phyloP scores from a whole-genome alignment of 192 early-diverging fungal genomes.

The Backusella tuberculispora region DNA sequence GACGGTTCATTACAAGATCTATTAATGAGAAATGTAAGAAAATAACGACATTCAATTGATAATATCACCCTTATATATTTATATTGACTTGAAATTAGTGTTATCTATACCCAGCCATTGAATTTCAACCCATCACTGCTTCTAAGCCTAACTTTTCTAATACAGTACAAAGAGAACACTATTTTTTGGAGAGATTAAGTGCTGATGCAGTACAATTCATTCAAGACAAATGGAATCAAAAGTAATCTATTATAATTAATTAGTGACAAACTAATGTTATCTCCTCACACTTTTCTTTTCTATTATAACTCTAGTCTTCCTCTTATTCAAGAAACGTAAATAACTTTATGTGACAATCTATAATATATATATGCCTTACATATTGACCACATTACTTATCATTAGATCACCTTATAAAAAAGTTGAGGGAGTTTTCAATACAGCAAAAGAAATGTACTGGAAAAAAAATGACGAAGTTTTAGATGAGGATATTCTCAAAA shows the following conservation, averaged over 20 bases:
- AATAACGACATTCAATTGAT: neutral
- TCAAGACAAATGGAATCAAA: neutral
- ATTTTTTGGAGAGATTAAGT: neutral
- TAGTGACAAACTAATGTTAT: neutral
- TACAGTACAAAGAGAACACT: neutral
- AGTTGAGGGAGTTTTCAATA: neutral
- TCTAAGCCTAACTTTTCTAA: neutral
- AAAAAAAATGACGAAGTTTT: neutral
- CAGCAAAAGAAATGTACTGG: neutral
- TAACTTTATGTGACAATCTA: neutral
- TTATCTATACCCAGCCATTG: conserved; percentile 24
- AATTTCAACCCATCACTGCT: neutral
- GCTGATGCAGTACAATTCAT: neutral
- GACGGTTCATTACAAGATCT: conserved; percentile 8
- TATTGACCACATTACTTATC: neutral
- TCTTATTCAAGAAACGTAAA: conserved; percentile 21
- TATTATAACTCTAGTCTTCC: conserved; percentile 10
- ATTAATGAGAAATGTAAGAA: conserved; percentile 3
- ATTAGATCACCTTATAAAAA: conserved; percentile 13
- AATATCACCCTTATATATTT: neutral
- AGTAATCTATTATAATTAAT: neutral
- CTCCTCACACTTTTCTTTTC: neutral
- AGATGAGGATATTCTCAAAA: conserved; percentile 7
- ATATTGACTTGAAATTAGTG: neutral
- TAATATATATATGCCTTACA: neutral